These are phyloP conservation scores for Phlebiopsis gigantea DNA, from an alignment of 768 basidiomycete species.

Conservation along the genomic window DNA sequence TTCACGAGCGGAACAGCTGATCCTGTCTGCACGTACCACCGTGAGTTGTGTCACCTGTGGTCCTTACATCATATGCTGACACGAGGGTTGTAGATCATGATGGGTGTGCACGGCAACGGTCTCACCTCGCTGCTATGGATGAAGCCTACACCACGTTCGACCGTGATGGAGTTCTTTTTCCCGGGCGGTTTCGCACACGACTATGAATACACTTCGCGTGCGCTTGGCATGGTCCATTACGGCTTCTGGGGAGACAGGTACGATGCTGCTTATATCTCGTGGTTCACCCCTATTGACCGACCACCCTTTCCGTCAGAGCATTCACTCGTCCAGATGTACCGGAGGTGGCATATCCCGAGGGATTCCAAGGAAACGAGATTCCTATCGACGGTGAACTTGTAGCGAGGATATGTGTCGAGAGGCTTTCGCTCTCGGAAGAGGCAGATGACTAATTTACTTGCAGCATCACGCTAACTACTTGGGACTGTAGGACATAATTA, in stretches of 20 bases:
- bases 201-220: conserved; percentile 77
- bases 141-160: conserved; percentile 75
- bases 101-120: conserved; percentile 93
- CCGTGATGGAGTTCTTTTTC: conserved; percentile 87
- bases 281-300: background rate
- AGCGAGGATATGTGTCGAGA: conserved; percentile 51
- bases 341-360: conserved; percentile 67
- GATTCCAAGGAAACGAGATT: conserved; percentile 86
- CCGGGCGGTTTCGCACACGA: conserved; percentile 81
- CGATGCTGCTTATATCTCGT: conserved; percentile 17
- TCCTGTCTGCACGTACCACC: conserved; percentile 78
- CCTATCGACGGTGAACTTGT: conserved; percentile 74
- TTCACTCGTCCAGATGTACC: conserved; percentile 76
- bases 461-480: too few relatives aligned
- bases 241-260: conserved; percentile 80
- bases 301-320: conserved; percentile 33
- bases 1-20: conserved; percentile 73
- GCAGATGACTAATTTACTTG: conserved; percentile 45
- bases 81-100: conserved; percentile 75
- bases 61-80: background rate
- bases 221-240: conserved; percentile 78
- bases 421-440: conserved; percentile 53
- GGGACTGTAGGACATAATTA: background rate
- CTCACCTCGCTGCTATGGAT: conserved; percentile 89
- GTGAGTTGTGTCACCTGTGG: too few relatives aligned